A percentile compares a stretch with the other conserved stretches of the same genome.
Conservation (phyloP, 768 basidiomycete genomes). For the Leccinum olivaceopallidum region DNA sequence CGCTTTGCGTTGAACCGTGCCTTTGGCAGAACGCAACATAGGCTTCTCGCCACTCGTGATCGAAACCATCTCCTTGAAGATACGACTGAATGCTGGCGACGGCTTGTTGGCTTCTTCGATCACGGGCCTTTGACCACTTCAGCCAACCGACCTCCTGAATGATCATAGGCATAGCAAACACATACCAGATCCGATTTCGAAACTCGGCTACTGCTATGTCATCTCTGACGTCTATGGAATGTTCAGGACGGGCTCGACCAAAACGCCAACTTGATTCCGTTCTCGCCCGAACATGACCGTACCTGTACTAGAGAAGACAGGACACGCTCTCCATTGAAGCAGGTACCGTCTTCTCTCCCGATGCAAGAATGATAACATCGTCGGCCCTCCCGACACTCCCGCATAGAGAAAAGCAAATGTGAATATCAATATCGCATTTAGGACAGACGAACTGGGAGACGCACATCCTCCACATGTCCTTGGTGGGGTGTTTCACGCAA, state of each 20-base stretch:
- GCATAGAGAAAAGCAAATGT: neutral
- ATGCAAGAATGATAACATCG: conserved; percentile 34
- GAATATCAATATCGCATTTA: neutral
- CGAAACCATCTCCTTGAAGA: conserved; percentile 56
- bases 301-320: conserved; percentile 19
- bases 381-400: conserved; percentile 35
- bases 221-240: conserved; percentile 24
- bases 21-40: conserved; percentile 45
- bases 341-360: conserved; percentile 28
- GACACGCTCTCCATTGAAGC: conserved; percentile 30
- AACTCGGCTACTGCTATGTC: conserved; percentile 27
- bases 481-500: no score
- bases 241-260: conserved; percentile 29
- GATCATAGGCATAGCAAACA: neutral
- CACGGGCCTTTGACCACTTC: conserved; percentile 29
- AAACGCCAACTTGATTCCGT: conserved; percentile 33
- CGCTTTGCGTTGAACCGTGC: conserved; percentile 43
- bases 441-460: no score
- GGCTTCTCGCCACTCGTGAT: conserved; percentile 43
- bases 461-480: no score
- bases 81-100: conserved; percentile 43
- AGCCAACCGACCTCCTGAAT: neutral
- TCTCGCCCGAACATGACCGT: conserved; percentile 37
- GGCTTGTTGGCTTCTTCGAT: conserved; percentile 45
- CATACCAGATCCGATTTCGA: conserved; percentile 34